Evolutionary conservation across 2,329 filamentous ascomycete genomes (phyloP).

Genomic region (Acrocalymma vagum): DNA sequence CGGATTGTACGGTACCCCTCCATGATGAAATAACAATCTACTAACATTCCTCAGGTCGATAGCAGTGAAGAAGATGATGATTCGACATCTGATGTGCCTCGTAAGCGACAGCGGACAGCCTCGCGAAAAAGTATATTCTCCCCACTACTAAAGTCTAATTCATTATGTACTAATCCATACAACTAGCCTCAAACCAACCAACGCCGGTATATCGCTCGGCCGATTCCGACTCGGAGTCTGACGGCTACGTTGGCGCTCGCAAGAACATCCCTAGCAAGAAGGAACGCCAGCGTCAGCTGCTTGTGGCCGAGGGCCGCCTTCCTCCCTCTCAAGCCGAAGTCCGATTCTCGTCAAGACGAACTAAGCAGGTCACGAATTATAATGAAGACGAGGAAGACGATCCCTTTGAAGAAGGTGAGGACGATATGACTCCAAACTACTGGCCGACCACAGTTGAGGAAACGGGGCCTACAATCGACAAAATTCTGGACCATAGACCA

Average conservation of each 20-base stretch:
- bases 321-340: slow-evolving; percentile 78
- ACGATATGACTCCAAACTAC: slow-evolving; percentile 73
- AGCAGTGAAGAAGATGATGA: slow-evolving; percentile 75
- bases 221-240: slow-evolving; percentile 67
- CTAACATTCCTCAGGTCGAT: slow-evolving; percentile 59
- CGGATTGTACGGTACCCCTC: slow-evolving; percentile 61
- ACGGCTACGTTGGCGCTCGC: slow-evolving; percentile 80
- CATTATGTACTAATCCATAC: slow-evolving; percentile 54
- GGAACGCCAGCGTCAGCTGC: slow-evolving; percentile 74
- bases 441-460: slow-evolving; percentile 77
- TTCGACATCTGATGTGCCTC: slow-evolving; percentile 65
- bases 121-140: slow-evolving; percentile 68
- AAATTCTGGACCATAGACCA: slow-evolving; percentile 85
- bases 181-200: slow-evolving; percentile 62
- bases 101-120: slow-evolving; percentile 72
- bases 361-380: slow-evolving; percentile 76
- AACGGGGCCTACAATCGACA: slow-evolving; percentile 85
- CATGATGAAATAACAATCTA: slow-evolving; percentile 14
- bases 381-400: slow-evolving; percentile 72
- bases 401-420: slow-evolving; percentile 65
- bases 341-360: slow-evolving; percentile 88
- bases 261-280: slow-evolving; percentile 75
- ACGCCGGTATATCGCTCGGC: slow-evolving; percentile 63
- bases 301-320: slow-evolving; percentile 67
- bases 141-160: slow-evolving; percentile 16